Evolutionary conservation across 768 basidiomycete genomes (phyloP).

Genomic region (Phylloporus rhodoxanthus): DNA sequence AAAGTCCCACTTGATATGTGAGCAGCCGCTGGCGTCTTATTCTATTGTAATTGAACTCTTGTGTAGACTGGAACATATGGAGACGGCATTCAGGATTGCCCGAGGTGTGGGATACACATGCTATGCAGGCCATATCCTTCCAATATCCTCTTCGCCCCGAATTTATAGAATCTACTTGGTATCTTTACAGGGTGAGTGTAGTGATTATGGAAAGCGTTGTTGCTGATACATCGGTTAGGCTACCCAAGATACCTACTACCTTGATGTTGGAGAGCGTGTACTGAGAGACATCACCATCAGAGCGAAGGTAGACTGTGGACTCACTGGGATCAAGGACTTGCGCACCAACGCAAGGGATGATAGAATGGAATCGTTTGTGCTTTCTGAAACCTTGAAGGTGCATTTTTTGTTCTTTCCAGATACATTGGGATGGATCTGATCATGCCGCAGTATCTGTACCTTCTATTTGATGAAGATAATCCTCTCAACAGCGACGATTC

Average conservation of each 20-base stretch:
- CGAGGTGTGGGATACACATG: constrained; percentile 85
- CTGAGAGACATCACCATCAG: constrained; percentile 68
- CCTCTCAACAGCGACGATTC: constrained; percentile 68
- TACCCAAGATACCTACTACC: constrained; percentile 86
- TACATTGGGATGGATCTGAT: constrained; percentile 1
- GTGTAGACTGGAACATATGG: constrained; percentile 89
- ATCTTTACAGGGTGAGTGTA: constrained; percentile 71
- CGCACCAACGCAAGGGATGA: constrained; percentile 76
- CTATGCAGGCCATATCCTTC: constrained; percentile 61
- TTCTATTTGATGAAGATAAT: constrained; percentile 86
- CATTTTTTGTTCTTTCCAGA: constrained; percentile 1
- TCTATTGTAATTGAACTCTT: neutral
- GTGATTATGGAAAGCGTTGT: neutral
- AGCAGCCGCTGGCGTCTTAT: constrained; percentile 19
- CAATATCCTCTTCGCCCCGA: constrained; percentile 85
- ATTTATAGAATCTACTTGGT: constrained; percentile 95
- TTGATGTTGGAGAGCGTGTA: constrained; percentile 83
- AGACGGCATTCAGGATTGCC: constrained; percentile 80
- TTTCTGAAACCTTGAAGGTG: constrained; percentile 90
- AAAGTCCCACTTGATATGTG: constrained; percentile 85
- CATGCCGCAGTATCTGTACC: constrained; percentile 71
- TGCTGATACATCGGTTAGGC: constrained; percentile 47
- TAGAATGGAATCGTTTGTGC: constrained; percentile 95
- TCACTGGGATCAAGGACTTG: constrained; percentile 77
- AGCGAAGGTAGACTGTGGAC: constrained; percentile 79